Conservation (phyloP, 805 yeast genomes). For the Saturnispora besseyi region DNA sequence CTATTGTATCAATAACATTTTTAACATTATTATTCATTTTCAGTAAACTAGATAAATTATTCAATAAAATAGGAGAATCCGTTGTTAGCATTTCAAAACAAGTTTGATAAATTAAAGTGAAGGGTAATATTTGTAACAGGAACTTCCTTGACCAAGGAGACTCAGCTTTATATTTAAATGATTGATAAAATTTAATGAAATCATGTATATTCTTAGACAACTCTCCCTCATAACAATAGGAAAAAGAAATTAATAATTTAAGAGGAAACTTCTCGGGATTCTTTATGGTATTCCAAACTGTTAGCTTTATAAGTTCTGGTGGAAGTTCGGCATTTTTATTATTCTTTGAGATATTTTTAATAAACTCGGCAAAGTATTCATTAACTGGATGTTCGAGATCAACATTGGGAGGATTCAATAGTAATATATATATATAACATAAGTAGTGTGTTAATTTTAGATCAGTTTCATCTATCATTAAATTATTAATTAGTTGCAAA, state of each 20-base stretch:
- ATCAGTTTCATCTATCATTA: background rate
- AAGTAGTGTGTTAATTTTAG: background rate
- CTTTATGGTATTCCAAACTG: background rate
- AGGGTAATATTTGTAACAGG: background rate
- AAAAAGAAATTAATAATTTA: background rate
- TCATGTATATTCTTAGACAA: background rate
- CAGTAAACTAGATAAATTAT: background rate
- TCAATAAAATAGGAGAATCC: background rate
- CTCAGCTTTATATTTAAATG: background rate
- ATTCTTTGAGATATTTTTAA: background rate
- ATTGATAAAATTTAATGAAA: background rate
- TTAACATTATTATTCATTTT: background rate
- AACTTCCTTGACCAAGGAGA: background rate
- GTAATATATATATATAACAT: background rate
- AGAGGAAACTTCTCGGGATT: background rate
- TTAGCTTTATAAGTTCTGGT: background rate
- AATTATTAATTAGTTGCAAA: background rate
- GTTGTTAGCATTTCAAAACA: background rate
- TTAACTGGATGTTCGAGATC: background rate
- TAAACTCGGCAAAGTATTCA: background rate
- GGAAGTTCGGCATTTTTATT: background rate
- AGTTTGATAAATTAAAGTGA: background rate
- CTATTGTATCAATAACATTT: background rate
- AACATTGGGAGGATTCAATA: conserved; percentile 4
- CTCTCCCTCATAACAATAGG: background rate